A percentile compares a stretch with the other conserved stretches of the same genome.
Conservation (phyloP, 176 grass and related monocot genomes). For the Oropetium thomaeum region DNA sequence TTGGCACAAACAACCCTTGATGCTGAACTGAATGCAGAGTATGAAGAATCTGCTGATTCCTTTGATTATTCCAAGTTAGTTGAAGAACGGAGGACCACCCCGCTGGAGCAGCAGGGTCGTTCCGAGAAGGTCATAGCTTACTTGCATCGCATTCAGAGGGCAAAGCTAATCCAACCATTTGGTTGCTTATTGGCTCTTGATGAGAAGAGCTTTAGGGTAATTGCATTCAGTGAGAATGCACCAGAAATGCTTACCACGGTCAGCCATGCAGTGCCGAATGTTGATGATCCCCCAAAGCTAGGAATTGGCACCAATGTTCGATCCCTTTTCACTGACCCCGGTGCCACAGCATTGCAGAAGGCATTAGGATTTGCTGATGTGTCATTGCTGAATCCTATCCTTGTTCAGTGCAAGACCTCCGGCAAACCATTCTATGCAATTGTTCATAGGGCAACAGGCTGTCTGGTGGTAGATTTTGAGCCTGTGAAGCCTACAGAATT, state of each 20-base stretch:
- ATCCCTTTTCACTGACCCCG: conserved; percentile 69
- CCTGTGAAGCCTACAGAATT: conserved; percentile 80
- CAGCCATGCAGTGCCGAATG: conserved; percentile 68
- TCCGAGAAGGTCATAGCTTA: conserved; percentile 83
- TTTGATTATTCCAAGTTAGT: conserved; percentile 91
- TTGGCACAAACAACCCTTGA: conserved; percentile 86
- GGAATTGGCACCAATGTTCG: conserved; percentile 63
- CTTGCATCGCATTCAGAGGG: conserved; percentile 85
- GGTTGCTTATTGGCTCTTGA: conserved; percentile 86
- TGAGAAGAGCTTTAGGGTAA: conserved; percentile 67
- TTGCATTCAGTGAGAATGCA: conserved; percentile 78
- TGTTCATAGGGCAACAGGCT: conserved; percentile 76
- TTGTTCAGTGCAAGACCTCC: conserved; percentile 82
- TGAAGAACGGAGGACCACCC: conserved; percentile 28
- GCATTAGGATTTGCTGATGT: conserved; percentile 74
- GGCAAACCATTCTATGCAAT: conserved; percentile 94
- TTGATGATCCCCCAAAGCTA: conserved; percentile 56
- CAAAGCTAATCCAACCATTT: conserved; percentile 73
- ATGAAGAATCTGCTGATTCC: conserved; percentile 69
- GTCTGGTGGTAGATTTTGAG: conserved; percentile 81
- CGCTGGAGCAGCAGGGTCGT: conserved; percentile 20
- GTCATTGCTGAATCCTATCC: conserved; percentile 81
- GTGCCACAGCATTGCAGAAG: conserved; percentile 67
- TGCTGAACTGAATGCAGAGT: conserved; percentile 76
- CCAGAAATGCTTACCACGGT: conserved; percentile 80